Evolutionary conservation across 129 eudicot genomes (phyloP).

Genomic region (Centrapalus pauciflorus): DNA sequence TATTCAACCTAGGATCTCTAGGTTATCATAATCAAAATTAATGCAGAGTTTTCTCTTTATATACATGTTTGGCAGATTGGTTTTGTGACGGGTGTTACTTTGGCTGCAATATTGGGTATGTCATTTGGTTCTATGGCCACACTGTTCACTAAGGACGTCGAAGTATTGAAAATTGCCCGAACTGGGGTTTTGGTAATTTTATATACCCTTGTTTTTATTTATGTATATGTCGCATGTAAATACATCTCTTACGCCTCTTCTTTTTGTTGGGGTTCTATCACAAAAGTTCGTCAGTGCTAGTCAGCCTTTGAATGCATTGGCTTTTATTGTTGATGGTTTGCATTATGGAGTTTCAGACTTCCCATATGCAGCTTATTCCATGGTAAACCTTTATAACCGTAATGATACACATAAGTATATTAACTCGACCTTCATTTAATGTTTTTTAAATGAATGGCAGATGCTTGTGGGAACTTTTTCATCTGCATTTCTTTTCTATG

Average conservation of each 20-base stretch:
- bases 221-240: background rate
- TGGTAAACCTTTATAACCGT: conserved; percentile 42
- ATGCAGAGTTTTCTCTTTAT: background rate
- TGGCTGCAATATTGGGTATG: conserved; percentile 64
- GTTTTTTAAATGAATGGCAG: conserved; percentile 33
- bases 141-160: conserved; percentile 63
- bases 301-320: conserved; percentile 86
- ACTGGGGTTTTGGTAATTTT: conserved; percentile 62
- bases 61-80: conserved; percentile 57
- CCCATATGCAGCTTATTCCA: conserved; percentile 80
- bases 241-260: background rate
- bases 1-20: background rate
- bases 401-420: background rate
- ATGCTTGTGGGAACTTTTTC: conserved; percentile 74
- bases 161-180: conserved; percentile 55
- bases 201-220: conserved; percentile 8
- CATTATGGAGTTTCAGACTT: conserved; percentile 95
- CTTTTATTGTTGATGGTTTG: conserved; percentile 89
- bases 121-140: conserved; percentile 66
- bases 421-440: background rate
- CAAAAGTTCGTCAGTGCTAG: conserved; percentile 84
- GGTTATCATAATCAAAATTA: background rate
- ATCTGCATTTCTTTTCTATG: conserved; percentile 67
- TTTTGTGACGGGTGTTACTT: conserved; percentile 45
- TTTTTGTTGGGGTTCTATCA: background rate